Percentiles rank a stretch among this genome's conserved stretches.
Evolutionary conservation across 192 early-diverging fungal genomes (phyloP).

Genomic region (Backusella sp.): DNA sequence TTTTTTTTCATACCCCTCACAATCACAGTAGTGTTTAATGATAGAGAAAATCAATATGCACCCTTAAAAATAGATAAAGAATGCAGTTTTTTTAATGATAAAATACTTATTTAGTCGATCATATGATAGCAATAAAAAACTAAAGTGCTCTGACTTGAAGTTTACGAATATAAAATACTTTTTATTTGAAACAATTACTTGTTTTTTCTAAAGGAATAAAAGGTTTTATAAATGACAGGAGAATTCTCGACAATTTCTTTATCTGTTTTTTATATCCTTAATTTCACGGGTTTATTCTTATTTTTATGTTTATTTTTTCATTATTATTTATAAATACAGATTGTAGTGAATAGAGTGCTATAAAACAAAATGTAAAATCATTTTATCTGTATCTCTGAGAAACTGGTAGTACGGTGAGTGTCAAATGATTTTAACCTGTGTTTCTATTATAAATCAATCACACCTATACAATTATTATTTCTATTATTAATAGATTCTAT

Average conservation of each 20-base stretch:
- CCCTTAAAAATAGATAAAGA: conserved; percentile 3
- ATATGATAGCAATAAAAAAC: not conserved
- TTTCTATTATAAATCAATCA: not conserved
- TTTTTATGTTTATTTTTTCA: not conserved
- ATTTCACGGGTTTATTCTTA: no score
- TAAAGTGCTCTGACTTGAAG: not conserved
- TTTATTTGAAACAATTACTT: not conserved
- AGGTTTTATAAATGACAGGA: not conserved
- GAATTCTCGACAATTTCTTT: not conserved
- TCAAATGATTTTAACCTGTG: not conserved
- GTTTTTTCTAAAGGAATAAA: not conserved
- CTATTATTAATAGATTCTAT: not conserved
- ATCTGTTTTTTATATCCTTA: not conserved
- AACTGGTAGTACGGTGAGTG: not conserved
- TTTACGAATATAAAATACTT: not conserved
- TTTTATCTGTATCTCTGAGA: not conserved
- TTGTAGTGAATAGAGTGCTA: no score
- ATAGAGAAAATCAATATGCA: not conserved
- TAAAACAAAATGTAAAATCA: not conserved
- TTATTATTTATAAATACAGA: not conserved
- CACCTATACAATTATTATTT: not conserved
- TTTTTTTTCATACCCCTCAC: not conserved
- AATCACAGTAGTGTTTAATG: not conserved
- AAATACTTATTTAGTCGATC: not conserved
- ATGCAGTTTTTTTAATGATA: conserved; percentile 2